Evolutionary conservation across 139 green algal species (phyloP), one percentile per base, ranked within the genome.

Genomic region (Closterium sp.): DNA sequence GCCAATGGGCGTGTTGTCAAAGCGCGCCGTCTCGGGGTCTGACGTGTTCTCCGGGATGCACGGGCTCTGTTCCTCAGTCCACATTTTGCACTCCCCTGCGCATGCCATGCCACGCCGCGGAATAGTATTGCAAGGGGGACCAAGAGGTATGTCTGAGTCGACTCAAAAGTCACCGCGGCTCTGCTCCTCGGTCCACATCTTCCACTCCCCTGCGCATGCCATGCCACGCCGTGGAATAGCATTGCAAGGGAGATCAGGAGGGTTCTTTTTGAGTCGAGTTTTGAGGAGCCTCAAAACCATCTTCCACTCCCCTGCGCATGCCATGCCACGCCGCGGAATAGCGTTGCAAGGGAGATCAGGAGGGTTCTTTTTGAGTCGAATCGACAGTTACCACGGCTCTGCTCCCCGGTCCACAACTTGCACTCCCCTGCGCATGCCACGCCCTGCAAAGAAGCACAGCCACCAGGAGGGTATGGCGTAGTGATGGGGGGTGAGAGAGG

Each of bases 11-110:
- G 30, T 32, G 81, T 86, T 33, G 81, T 86, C 81, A 33, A 86
- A 86, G 81, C n/a, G 30, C 12, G 81, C 30, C 4, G 81, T 86
- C n/a, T 32, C 81, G 81, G 81, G n/a, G 31, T 86, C 81, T 1
- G n/a, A 34, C 5, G 81, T 32, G 25, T 86, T 23, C 7, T 34
- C n/a, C 16, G n/a, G 81, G 21, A 34, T 32, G 81, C 81, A 86
- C n/a, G 81, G 81, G 81, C 81, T 86, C 81, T 86, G 81, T 19
- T 86, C 28, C n/a, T 1, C 5, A 8, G 16, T 34, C 81, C 81
- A 86, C 81, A 86, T 86, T 23, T 86, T 86, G 81, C 81, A 86
- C 81, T 86, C 81, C 21, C 81, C 81, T 86, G 81, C 64, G 64
- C n/a, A n/a, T n/a, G n/a, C n/a, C n/a, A n/a, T n/a, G n/a, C n/a